These are phyloP conservation scores for Ceratocystis harringtonii DNA, from an alignment of 2,329 filamentous ascomycete genomes.

Conservation along the genomic window DNA sequence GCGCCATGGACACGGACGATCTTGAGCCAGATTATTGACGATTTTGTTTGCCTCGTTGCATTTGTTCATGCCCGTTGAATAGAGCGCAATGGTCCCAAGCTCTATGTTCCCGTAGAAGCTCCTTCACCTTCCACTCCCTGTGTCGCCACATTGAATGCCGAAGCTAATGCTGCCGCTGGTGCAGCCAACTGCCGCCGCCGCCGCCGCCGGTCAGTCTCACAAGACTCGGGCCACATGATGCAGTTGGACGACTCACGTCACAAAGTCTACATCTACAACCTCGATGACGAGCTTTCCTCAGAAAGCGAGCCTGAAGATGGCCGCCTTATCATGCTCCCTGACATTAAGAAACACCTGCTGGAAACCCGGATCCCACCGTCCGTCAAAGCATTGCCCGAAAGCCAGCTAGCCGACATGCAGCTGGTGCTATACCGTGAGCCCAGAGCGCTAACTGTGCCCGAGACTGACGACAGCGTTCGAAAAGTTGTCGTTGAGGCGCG, in stretches of 20 bases:
- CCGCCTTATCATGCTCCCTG: slow-evolving; percentile 63
- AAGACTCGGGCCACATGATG: slow-evolving; percentile 56
- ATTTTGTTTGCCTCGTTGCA: slow-evolving; percentile 1
- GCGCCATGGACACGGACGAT: slow-evolving; percentile 17
- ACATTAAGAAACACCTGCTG: slow-evolving; percentile 68
- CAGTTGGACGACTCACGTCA: slow-evolving; percentile 72
- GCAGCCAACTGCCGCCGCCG: slow-evolving; percentile 19
- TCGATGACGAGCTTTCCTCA: slow-evolving; percentile 68
- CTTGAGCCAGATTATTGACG: slow-evolving; percentile 20
- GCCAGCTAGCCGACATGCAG: slow-evolving; percentile 43
- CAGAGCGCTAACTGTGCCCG: slow-evolving; percentile 56
- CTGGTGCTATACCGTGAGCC: slow-evolving; percentile 77
- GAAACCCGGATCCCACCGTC: slow-evolving; percentile 53
- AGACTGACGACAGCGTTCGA: slow-evolving; percentile 61
- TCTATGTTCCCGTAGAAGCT: slow-evolving; percentile 49
- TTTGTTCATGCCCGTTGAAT: slow-evolving; percentile 16
- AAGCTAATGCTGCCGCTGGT: slow-evolving; percentile 5
- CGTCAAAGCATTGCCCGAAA: slow-evolving; percentile 29
- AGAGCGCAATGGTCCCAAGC: slow-evolving; percentile 48
- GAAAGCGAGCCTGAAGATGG: slow-evolving; percentile 41
- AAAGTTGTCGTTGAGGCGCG: slow-evolving; percentile 73
- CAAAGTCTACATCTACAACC: slow-evolving; percentile 78
- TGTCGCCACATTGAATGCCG: slow-evolving; percentile 4
- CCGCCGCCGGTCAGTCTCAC: slow-evolving; percentile 5
- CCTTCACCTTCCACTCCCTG: slow-evolving; percentile 22